These are phyloP conservation scores for Penicillium coprophilum DNA, from an alignment of 495 filamentous ascomycete species.

Conservation along the genomic window DNA sequence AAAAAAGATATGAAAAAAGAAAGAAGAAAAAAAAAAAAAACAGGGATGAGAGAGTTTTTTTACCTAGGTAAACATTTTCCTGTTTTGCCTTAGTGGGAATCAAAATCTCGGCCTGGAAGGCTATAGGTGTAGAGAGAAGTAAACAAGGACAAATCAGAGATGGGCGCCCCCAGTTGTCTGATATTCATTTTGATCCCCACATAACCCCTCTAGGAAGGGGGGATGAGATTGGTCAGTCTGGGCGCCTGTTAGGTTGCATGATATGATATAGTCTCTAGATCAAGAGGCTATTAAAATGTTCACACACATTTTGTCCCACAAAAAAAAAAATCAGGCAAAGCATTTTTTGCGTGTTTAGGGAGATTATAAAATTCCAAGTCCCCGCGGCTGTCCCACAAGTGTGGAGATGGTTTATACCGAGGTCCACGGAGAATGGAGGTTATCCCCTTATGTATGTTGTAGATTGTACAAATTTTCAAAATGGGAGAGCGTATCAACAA, in stretches of 20 bases:
- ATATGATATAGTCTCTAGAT: background rate
- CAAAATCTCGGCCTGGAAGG: background rate
- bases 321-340: background rate
- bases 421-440: slow-evolving; percentile 7
- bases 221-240: background rate
- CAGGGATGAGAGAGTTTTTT: slow-evolving; percentile 3
- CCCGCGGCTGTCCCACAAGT: background rate
- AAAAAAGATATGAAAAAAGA: background rate
- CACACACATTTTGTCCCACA: too few species aligned
- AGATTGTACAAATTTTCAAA: background rate
- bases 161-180: background rate
- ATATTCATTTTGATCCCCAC: slow-evolving; percentile 1
- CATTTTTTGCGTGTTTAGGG: background rate
- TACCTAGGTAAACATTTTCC: slow-evolving; percentile 1
- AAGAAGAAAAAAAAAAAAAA: background rate
- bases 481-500: background rate
- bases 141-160: background rate
- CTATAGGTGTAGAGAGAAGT: background rate
- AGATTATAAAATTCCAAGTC: background rate
- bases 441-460: too few species aligned
- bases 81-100: background rate
- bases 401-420: slow-evolving; percentile 3
- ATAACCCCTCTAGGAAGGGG: background rate
- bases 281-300: background rate
- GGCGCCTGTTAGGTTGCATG: background rate